phyloP scores from a whole-genome alignment of 2,329 filamentous ascomycete genomes.

The Fusarium torreyae region DNA sequence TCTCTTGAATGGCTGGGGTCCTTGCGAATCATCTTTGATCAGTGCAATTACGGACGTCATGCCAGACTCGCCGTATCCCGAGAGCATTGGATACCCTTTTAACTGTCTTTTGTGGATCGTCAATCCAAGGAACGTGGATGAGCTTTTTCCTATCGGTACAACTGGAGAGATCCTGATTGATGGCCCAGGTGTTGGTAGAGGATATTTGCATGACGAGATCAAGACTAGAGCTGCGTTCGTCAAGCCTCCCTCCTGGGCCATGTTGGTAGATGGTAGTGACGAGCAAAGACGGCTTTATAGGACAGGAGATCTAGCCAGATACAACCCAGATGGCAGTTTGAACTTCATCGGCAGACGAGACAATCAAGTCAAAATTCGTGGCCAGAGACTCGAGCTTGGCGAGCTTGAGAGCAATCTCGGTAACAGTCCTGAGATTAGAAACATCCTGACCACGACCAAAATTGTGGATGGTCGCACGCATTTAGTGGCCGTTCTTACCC shows the following conservation, averaged over 20 bases:
- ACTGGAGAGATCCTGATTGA: background rate
- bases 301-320: background rate
- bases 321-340: background rate
- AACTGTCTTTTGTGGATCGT: background rate
- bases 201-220: background rate
- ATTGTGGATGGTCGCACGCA: background rate
- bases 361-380: slow-evolving; percentile 30
- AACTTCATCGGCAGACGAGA: slow-evolving; percentile 15
- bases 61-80: background rate
- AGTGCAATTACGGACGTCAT: background rate
- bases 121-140: background rate
- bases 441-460: background rate
- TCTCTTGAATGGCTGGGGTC: background rate
- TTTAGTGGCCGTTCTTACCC: background rate
- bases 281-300: background rate
- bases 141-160: background rate
- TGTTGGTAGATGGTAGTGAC: background rate
- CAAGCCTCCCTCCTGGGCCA: background rate
- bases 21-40: background rate
- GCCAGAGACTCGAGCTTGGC: slow-evolving; percentile 28
- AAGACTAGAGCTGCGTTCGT: background rate
- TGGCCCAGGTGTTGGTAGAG: background rate
- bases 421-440: background rate
- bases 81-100: background rate
- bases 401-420: slow-evolving; percentile 21